phyloP scores from a whole-genome alignment of 2,329 filamentous ascomycete genomes.

The Triangularia verruculosa region DNA sequence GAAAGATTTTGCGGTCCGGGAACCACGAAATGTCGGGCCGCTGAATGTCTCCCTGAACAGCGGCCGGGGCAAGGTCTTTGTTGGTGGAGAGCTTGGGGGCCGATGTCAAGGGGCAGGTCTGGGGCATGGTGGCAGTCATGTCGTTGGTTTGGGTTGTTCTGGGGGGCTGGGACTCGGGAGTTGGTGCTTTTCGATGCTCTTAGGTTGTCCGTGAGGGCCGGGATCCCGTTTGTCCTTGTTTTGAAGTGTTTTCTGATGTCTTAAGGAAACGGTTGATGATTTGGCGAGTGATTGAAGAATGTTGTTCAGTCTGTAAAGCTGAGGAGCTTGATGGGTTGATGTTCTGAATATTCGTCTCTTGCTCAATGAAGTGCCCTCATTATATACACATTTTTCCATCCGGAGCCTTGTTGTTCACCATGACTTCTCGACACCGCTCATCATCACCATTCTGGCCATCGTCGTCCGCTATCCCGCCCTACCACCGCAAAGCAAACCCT shows the following conservation, averaged over 20 bases:
- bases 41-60: conserved; percentile 12
- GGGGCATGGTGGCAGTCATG: background rate
- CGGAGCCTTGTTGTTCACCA: background rate
- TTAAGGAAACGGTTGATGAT: background rate
- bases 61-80: background rate
- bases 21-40: conserved; percentile 27
- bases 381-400: conserved; percentile 4
- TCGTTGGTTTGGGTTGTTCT: background rate
- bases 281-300: background rate
- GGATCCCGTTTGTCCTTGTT: background rate
- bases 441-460: background rate
- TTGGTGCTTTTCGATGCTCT: background rate
- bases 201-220: background rate
- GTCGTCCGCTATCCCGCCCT: background rate
- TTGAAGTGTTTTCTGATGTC: background rate
- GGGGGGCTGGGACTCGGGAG: background rate
- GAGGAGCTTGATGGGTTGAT: background rate
- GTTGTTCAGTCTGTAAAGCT: background rate
- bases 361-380: background rate
- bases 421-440: background rate
- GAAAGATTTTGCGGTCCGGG: conserved; percentile 25
- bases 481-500: background rate
- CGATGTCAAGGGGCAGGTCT: background rate
- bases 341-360: background rate
- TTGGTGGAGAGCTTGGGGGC: background rate